Evolutionary conservation across 495 filamentous ascomycete genomes (phyloP).

Genomic region (Aspergillus sparsus): DNA sequence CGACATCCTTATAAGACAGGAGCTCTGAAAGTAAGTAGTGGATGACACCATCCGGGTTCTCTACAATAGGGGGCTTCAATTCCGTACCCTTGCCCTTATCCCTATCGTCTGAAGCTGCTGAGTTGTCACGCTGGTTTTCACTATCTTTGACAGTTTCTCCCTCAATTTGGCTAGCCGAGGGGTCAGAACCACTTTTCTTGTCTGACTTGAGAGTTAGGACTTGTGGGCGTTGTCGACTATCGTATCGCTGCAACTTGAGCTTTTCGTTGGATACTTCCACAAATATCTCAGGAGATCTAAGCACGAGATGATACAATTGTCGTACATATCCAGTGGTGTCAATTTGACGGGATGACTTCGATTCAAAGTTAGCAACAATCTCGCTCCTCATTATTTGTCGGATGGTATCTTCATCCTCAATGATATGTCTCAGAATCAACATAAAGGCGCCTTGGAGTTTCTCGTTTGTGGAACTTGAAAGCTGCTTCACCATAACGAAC

Average conservation of each 20-base stretch:
- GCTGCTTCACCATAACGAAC: constrained; percentile 92
- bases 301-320: constrained; percentile 75
- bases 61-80: constrained; percentile 78
- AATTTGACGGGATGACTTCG: constrained; percentile 60
- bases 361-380: constrained; percentile 72
- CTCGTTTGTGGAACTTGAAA: constrained; percentile 72
- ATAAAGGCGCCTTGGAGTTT: constrained; percentile 80
- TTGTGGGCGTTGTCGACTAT: constrained; percentile 58
- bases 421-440: constrained; percentile 85
- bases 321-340: constrained; percentile 75
- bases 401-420: constrained; percentile 89
- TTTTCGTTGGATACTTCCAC: constrained; percentile 89
- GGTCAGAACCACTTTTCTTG: constrained; percentile 31
- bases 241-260: constrained; percentile 66
- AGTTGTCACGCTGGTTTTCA: constrained; percentile 31
- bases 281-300: constrained; percentile 84
- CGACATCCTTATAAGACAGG: constrained; percentile 86
- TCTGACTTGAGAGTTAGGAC: constrained; percentile 60
- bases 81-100: constrained; percentile 65
- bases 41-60: constrained; percentile 93
- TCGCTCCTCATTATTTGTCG: constrained; percentile 92
- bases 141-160: constrained; percentile 34
- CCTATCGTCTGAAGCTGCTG: constrained; percentile 46
- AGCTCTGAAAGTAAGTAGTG: constrained; percentile 95
- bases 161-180: constrained; percentile 34